A percentile compares a stretch with the other conserved stretches of the same genome.
phyloP scores from a whole-genome alignment of 129 eudicot species.

The Chrysanthemum seticuspe region DNA sequence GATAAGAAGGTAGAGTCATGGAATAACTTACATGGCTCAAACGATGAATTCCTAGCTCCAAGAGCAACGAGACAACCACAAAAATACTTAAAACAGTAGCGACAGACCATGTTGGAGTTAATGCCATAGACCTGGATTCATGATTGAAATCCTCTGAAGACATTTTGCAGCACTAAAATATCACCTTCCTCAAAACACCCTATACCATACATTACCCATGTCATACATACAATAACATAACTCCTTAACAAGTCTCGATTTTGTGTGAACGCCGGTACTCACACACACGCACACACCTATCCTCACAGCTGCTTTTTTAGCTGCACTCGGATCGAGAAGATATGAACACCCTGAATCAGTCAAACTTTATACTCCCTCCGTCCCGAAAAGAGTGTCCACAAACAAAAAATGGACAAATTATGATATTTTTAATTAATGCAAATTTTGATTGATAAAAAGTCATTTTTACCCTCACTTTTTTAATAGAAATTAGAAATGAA shows the following conservation, averaged over 20 bases:
- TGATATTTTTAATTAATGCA: too few relatives aligned
- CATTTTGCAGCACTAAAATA: constrained; percentile 19
- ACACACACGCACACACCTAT: too few relatives aligned
- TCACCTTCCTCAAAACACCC: neutral
- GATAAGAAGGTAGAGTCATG: neutral
- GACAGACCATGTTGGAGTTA: constrained; percentile 99
- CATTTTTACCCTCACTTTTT: too few relatives aligned
- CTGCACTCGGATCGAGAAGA: neutral
- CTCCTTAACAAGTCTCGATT: neutral
- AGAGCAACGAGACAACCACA: constrained; percentile 89
- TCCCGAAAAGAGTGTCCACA: neutral
- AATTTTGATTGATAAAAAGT: too few relatives aligned
- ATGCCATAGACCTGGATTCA: constrained; percentile 81
- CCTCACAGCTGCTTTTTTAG: too few relatives aligned
- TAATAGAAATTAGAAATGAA: too few relatives aligned
- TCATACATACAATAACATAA: neutral
- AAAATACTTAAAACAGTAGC: constrained; percentile 87
- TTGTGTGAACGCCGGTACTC: neutral
- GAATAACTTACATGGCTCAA: constrained; percentile 66
- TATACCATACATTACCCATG: neutral
- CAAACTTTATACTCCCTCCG: neutral
- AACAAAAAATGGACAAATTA: neutral
- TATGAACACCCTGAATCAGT: neutral
- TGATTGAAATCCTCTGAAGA: constrained; percentile 34
- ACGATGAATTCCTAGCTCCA: constrained; percentile 86